Evolutionary conservation across 2,329 filamentous ascomycete genomes (phyloP).

Genomic region (Fusarium torreyae): DNA sequence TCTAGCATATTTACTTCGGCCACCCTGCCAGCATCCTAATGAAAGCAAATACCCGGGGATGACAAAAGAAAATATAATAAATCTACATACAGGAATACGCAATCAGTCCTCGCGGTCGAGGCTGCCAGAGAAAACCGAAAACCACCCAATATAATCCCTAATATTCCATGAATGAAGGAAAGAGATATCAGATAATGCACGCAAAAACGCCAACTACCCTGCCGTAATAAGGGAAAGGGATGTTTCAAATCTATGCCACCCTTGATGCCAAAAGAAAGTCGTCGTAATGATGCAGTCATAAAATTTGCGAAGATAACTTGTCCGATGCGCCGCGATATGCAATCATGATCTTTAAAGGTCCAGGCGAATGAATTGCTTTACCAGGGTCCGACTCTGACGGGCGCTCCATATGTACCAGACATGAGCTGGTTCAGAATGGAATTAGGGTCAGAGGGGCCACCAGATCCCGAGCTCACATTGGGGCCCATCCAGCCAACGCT

Average conservation of each 20-base stretch:
- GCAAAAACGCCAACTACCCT: constrained; percentile 54
- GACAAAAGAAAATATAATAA: constrained; percentile 29
- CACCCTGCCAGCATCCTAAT: not conserved
- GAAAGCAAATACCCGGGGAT: not conserved
- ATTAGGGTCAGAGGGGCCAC: constrained; percentile 60
- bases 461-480: constrained; percentile 48
- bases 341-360: constrained; percentile 36
- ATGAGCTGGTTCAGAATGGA: constrained; percentile 76
- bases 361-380: constrained; percentile 52
- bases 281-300: constrained; percentile 54
- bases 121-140: constrained; percentile 22
- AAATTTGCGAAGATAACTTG: constrained; percentile 49
- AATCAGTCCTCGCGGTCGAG: constrained; percentile 34
- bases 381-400: constrained; percentile 75
- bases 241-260: constrained; percentile 56
- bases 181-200: constrained; percentile 53
- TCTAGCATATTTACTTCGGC: not conserved
- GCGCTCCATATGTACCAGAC: constrained; percentile 71
- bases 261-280: constrained; percentile 54
- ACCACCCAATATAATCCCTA: constrained; percentile 41
- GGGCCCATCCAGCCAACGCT: constrained; percentile 84
- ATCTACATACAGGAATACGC: constrained; percentile 48
- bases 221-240: constrained; percentile 50
- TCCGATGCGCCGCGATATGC: constrained; percentile 48
- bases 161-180: constrained; percentile 43